A percentile compares a stretch with the other conserved stretches of the same genome.
phyloP scores from a whole-genome alignment of 495 filamentous ascomycete genomes.

The Astrocystis sublimbata region DNA sequence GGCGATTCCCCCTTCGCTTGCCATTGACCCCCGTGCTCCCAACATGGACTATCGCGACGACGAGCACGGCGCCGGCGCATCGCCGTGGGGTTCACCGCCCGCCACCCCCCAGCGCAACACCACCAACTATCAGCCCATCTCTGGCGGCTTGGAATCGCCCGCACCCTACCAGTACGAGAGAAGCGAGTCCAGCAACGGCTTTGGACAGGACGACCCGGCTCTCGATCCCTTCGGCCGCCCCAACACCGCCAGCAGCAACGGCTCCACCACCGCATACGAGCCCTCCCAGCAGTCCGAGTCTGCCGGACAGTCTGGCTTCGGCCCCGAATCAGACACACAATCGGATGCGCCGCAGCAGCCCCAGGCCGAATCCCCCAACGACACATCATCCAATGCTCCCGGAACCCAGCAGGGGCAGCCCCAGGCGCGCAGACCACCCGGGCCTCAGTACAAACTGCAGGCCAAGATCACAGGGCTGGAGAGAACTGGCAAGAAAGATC shows the following conservation, averaged over 20 bases:
- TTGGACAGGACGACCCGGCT: conserved; percentile 41
- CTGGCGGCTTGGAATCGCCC: conserved; percentile 33
- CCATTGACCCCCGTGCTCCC: conserved; percentile 5
- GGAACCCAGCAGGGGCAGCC: conserved; percentile 20
- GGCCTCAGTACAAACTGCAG: conserved; percentile 80
- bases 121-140: conserved; percentile 51
- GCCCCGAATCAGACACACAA: conserved; percentile 41
- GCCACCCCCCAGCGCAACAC: conserved; percentile 66
- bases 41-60: conserved; percentile 86
- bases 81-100: conserved; percentile 72
- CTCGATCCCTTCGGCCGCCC: conserved; percentile 42
- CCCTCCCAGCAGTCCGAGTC: conserved; percentile 34
- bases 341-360: conserved; percentile 47
- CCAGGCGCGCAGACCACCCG: conserved; percentile 46
- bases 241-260: conserved; percentile 42
- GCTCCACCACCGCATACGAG: conserved; percentile 29
- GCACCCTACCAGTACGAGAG: conserved; percentile 39
- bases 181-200: conserved; percentile 38
- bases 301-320: conserved; percentile 33
- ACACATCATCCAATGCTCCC: conserved; percentile 21
- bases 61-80: conserved; percentile 66
- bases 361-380: conserved; percentile 39
- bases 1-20: not conserved
- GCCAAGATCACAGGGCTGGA: conserved; percentile 93
- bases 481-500: conserved; percentile 90